phyloP scores from a whole-genome alignment of 495 filamentous ascomycete genomes.

The Sphaerosporella brunnea region DNA sequence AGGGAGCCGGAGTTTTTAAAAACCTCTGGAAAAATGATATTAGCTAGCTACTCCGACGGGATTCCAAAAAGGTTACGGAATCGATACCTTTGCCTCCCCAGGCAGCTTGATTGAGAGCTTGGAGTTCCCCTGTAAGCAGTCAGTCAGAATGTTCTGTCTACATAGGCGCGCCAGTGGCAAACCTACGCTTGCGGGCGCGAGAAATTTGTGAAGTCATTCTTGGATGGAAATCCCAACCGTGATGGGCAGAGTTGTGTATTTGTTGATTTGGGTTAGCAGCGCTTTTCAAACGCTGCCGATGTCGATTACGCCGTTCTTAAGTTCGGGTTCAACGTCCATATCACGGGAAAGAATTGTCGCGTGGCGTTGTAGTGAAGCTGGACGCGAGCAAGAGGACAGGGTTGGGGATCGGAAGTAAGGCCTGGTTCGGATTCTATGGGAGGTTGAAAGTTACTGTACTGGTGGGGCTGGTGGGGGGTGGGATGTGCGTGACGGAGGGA shows the following conservation, averaged over 20 bases:
- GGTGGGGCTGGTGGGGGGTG: neutral
- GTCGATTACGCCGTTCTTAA: constrained; percentile 2
- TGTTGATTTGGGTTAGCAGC: neutral
- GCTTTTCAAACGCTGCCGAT: constrained; percentile 5
- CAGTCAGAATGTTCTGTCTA: too few relatives aligned
- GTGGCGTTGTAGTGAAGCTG: constrained; percentile 1
- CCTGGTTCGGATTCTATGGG: too few relatives aligned
- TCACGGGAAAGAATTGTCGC: constrained; percentile 2
- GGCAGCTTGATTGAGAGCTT: constrained; percentile 64
- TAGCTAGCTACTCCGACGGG: constrained; percentile 12
- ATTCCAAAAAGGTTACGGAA: neutral
- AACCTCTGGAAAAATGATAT: constrained; percentile 40
- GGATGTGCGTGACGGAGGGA: neutral
- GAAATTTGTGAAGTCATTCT: constrained; percentile 12
- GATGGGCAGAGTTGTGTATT: neutral
- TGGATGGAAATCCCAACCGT: too few relatives aligned
- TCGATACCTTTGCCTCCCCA: constrained; percentile 70
- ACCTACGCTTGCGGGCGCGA: constrained; percentile 24
- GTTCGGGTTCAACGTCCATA: constrained; percentile 5
- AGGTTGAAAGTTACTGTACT: too few relatives aligned
- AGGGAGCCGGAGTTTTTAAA: constrained; percentile 64
- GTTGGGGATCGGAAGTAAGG: too few relatives aligned
- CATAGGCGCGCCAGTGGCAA: too few relatives aligned
- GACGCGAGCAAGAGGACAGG: neutral
- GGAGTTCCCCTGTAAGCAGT: constrained; percentile 55